Evolutionary conservation across 2,329 filamentous ascomycete genomes (phyloP), one percentile per base, ranked within the genome.

Genomic region (Nannizziopsis barbatae): DNA sequence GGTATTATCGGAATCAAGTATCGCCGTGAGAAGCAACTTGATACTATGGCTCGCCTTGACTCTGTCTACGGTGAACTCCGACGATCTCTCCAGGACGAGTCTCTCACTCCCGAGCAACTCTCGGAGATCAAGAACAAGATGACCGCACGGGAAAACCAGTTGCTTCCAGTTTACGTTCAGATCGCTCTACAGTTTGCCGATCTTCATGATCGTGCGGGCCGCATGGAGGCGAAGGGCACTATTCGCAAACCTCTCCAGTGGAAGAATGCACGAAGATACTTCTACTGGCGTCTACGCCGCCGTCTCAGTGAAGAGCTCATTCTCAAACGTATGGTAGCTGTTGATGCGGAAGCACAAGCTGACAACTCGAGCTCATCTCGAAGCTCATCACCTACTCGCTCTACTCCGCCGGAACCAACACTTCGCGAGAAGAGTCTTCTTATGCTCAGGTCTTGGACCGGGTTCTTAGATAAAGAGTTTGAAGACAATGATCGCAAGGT

Each of bases 1-100:
- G 92, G 92, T 74, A 96, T 96, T 63, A 83, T 98, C 50, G 88
- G 88, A 67, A 96, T 98, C 80, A 98, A 96, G 73, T 98, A 89
- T 77, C 86, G 87, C 65, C 90, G 86, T 68, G 90, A 98, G 62
- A 93, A 90, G 74, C 92, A 96, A 72, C 81, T 98, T 17, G 84
- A 93, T 65, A 95, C 90, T 50, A 98, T 98, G 92, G 83, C 88
- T 37, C 89, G 92, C 57, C 78, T 95, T 56, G 92, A 98, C 64
- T 74, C 84, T 1, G 77, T 76, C 39, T 98, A 98, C 60, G 84
- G 80, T 55, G 76, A 80, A 41, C 83, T 98, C 51, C 89, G 86
- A 74, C 86, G 86, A 70, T 77, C 85, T 67, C 75, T 88, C 45
- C 75, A 73, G 50, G 76, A 84, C 62, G 77, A 78, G 57, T 76